Evolutionary conservation across 2,329 filamentous ascomycete species (phyloP).

Genomic region (Pleomassaria siparia): DNA sequence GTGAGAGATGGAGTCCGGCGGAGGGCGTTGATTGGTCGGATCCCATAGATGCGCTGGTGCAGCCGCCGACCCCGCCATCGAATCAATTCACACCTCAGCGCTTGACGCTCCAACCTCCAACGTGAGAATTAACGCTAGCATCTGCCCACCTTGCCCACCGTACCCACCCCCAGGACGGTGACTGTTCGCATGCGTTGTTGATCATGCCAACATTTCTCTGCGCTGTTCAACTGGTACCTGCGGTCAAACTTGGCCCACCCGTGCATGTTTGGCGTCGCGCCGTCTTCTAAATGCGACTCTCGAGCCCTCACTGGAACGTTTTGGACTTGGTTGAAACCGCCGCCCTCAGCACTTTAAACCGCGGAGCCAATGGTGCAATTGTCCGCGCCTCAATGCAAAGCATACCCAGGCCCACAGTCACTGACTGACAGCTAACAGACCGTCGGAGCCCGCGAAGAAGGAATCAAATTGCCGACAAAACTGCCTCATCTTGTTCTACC

Average conservation of each 20-base stretch:
- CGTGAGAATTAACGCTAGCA: too few species aligned
- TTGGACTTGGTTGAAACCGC: slow-evolving; percentile 9
- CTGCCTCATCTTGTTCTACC: not conserved
- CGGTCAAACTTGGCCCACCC: not conserved
- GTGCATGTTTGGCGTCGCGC: too few species aligned
- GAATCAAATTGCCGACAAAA: not conserved
- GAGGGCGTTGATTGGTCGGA: slow-evolving; percentile 7
- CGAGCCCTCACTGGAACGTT: slow-evolving; percentile 7
- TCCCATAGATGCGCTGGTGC: not conserved
- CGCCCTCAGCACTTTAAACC: slow-evolving; percentile 8
- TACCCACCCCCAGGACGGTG: not conserved
- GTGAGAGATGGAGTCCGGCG: not conserved
- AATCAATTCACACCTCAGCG: slow-evolving; percentile 15
- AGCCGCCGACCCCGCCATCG: slow-evolving; percentile 8
- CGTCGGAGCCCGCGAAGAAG: not conserved
- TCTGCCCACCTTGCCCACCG: too few species aligned
- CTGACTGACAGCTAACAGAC: not conserved
- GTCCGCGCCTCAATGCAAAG: not conserved
- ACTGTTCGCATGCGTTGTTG: not conserved
- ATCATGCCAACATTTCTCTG: slow-evolving; percentile 4
- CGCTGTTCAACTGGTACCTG: too few species aligned
- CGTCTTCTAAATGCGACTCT: slow-evolving; percentile 15
- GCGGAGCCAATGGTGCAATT: slow-evolving; percentile 4
- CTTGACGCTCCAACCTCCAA: slow-evolving; percentile 11
- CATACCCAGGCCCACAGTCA: not conserved